These are phyloP conservation scores for Balamuthia mandrillaris DNA, from an alignment of 208 protist species.

Conservation along the genomic window DNA sequence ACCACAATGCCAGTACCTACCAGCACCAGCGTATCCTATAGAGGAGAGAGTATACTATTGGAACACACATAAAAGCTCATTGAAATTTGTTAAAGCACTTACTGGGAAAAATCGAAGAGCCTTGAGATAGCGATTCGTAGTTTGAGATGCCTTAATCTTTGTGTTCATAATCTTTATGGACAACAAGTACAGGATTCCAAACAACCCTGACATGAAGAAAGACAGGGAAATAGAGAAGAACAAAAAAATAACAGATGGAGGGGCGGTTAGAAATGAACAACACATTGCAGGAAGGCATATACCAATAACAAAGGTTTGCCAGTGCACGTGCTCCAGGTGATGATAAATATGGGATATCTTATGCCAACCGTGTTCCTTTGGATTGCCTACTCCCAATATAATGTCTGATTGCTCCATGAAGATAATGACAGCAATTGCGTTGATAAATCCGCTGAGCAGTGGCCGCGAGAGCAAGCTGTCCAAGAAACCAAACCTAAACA, in stretches of 20 bases:
- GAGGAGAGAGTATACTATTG: background rate
- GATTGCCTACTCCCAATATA: background rate
- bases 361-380: slow-evolving; percentile 19
- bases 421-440: slow-evolving; percentile 21
- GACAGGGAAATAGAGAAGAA: background rate
- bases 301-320: slow-evolving; percentile 9
- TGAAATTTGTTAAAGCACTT: too few species aligned
- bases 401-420: slow-evolving; percentile 11
- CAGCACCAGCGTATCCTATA: background rate
- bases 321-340: background rate
- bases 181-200: background rate
- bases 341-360: slow-evolving; percentile 6
- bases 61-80: too few species aligned
- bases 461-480: slow-evolving; percentile 26
- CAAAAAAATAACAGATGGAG: background rate
- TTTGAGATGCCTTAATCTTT: background rate
- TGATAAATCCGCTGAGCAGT: slow-evolving; percentile 15
- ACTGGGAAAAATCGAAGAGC: too few species aligned
- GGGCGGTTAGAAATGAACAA: background rate
- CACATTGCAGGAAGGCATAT: background rate
- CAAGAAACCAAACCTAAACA: slow-evolving; percentile 27
- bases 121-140: background rate
- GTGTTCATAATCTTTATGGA: background rate
- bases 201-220: background rate
- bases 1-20: background rate